phyloP scores from a whole-genome alignment of 805 yeast species.

The Candida sakaeoensis region DNA sequence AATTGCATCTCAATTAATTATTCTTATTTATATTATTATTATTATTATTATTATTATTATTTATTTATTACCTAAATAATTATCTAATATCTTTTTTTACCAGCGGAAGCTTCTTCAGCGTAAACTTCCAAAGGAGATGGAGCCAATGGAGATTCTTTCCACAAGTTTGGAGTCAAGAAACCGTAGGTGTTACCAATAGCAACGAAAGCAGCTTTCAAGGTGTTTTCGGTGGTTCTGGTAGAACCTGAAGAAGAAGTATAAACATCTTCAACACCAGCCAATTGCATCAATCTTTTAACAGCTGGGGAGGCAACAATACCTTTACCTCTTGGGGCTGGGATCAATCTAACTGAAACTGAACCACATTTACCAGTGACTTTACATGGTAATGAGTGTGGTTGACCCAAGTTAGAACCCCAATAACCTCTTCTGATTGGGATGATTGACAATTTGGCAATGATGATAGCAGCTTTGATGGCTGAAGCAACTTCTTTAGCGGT shows the following conservation, averaged over 20 bases:
- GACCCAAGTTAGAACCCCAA: conserved; percentile 99
- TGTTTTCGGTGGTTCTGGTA: conserved; percentile 99
- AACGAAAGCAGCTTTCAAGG: conserved; percentile 98
- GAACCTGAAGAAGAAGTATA: conserved; percentile 98
- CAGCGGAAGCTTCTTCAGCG: conserved; percentile 76
- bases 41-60: conserved; percentile 1
- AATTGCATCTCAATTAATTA: background rate
- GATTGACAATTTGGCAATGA: conserved; percentile 97
- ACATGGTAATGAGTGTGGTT: conserved; percentile 97
- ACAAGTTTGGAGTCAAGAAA: conserved; percentile 99
- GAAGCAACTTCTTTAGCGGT: conserved; percentile 99
- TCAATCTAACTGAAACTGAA: conserved; percentile 96
- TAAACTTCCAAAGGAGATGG: conserved; percentile 94
- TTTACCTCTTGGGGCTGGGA: conserved; percentile 99
- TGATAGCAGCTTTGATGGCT: conserved; percentile 99
- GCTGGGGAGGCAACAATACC: conserved; percentile 99
- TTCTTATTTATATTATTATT: too few species aligned
- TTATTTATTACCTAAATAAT: background rate
- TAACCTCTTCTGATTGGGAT: conserved; percentile 99
- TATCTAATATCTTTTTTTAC: conserved; percentile 72
- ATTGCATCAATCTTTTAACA: conserved; percentile 96
- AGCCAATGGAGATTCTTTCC: conserved; percentile 82
- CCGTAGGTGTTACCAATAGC: conserved; percentile 99
- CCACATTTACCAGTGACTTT: conserved; percentile 99
- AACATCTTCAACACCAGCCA: conserved; percentile 99